Conservation (phyloP, 768 basidiomycete species). For the Steccherinum ochraceum region DNA sequence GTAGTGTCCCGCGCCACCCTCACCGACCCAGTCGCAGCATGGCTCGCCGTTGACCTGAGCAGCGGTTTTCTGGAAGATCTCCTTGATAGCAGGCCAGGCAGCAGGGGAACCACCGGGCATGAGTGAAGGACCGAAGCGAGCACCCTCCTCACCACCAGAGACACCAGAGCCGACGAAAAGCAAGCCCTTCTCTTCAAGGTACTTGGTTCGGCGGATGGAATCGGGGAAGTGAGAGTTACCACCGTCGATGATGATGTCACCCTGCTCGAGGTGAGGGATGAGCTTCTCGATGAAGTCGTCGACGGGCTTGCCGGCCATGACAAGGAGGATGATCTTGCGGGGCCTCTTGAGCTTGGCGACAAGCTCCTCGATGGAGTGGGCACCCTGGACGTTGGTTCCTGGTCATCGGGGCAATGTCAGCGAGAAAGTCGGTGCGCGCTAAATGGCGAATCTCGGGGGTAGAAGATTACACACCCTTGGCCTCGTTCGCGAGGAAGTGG, state of each 20-base stretch:
- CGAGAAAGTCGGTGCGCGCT: too few species aligned
- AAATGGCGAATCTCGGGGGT: neutral
- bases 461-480: slow-evolving; percentile 95
- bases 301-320: slow-evolving; percentile 95
- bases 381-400: slow-evolving; percentile 96
- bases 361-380: slow-evolving; percentile 90
- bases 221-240: slow-evolving; percentile 99
- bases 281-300: slow-evolving; percentile 93
- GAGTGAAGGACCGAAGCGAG: slow-evolving; percentile 92
- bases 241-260: slow-evolving; percentile 99
- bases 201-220: slow-evolving; percentile 88
- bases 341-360: slow-evolving; percentile 88
- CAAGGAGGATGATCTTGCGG: slow-evolving; percentile 96
- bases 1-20: slow-evolving; percentile 93
- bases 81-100: slow-evolving; percentile 96
- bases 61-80: slow-evolving; percentile 97
- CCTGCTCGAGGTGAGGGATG: slow-evolving; percentile 82
- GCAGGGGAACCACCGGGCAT: slow-evolving; percentile 96
- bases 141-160: slow-evolving; percentile 99
- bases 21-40: slow-evolving; percentile 99
- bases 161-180: slow-evolving; percentile 99
- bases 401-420: too few species aligned
- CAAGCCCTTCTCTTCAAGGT: slow-evolving; percentile 91
- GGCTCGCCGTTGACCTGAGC: slow-evolving; percentile 94
- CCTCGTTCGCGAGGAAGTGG: slow-evolving; percentile 91